Percentiles rank a stretch among this genome's conserved stretches.
Conservation (phyloP, 75 land plant genomes). For the Larix kaempferi region DNA sequence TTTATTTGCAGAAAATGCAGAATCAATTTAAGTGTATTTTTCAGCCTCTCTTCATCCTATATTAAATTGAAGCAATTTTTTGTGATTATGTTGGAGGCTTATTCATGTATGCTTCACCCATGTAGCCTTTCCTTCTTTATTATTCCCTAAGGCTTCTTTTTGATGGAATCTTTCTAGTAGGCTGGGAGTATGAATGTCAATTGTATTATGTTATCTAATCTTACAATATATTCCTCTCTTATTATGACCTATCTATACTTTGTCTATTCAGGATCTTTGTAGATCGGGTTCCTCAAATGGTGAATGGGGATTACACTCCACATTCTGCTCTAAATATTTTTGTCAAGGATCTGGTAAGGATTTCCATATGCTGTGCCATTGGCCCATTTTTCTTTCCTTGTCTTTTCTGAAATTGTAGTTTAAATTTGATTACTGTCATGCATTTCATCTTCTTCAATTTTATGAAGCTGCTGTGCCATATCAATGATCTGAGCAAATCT, state of each 20-base stretch:
- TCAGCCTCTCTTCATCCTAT: not conserved
- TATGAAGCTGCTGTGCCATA: too few species aligned
- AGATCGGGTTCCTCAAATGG: conserved; percentile 64
- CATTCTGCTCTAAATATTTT: conserved; percentile 40
- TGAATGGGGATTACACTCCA: conserved; percentile 39
- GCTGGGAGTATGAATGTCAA: not conserved
- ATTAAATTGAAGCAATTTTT: not conserved
- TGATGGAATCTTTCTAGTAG: not conserved
- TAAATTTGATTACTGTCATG: not conserved
- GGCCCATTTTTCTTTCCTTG: not conserved
- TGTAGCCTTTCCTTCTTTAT: not conserved
- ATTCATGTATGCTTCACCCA: conserved; percentile 8
- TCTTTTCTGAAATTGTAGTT: not conserved
- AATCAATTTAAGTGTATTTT: too few species aligned
- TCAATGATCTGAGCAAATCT: too few species aligned
- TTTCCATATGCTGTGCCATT: not conserved
- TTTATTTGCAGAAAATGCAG: not conserved
- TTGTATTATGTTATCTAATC: not conserved
- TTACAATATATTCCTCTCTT: not conserved
- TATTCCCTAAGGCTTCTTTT: not conserved
- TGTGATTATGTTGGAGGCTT: conserved; percentile 2
- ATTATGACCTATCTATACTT: not conserved
- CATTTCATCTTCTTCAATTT: too few species aligned
- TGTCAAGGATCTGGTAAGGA: conserved; percentile 67
- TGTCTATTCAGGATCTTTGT: conserved; percentile 66